Evolutionary conservation across 192 early-diverging fungal genomes (phyloP).

Genomic region (Backusella morwellensis): DNA sequence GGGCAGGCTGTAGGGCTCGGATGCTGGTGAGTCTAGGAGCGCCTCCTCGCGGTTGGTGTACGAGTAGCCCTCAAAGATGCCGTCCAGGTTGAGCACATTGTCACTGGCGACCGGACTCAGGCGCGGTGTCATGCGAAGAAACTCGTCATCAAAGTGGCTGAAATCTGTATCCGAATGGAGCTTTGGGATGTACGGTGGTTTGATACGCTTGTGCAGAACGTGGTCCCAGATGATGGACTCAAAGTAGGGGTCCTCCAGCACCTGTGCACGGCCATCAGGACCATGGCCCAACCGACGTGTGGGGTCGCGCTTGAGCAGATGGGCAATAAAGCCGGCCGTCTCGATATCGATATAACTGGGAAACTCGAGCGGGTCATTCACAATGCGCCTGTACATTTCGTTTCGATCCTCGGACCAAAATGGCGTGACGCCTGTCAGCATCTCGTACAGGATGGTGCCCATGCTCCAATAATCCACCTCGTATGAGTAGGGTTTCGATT

Average conservation of each 20-base stretch:
- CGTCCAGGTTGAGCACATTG: slow-evolving; percentile 1
- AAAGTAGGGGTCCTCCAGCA: slow-evolving; percentile 77
- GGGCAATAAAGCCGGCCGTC: slow-evolving; percentile 41
- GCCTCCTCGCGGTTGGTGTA: slow-evolving; percentile 14
- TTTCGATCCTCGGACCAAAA: slow-evolving; percentile 53
- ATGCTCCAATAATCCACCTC: slow-evolving; percentile 91
- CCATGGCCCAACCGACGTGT: slow-evolving; percentile 54
- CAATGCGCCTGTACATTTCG: slow-evolving; percentile 50
- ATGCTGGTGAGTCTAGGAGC: not conserved
- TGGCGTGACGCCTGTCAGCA: slow-evolving; percentile 76
- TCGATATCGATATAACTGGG: slow-evolving; percentile 38
- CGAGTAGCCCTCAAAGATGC: slow-evolving; percentile 25
- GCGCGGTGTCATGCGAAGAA: slow-evolving; percentile 46
- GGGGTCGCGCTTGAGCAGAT: slow-evolving; percentile 54
- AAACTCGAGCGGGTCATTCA: slow-evolving; percentile 49
- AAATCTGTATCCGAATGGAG: slow-evolving; percentile 50
- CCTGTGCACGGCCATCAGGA: slow-evolving; percentile 53
- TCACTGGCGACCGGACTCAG: slow-evolving; percentile 26
- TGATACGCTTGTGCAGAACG: slow-evolving; percentile 53
- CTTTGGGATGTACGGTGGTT: slow-evolving; percentile 67
- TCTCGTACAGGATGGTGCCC: slow-evolving; percentile 86
- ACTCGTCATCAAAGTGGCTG: slow-evolving; percentile 53
- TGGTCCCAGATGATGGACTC: slow-evolving; percentile 68
- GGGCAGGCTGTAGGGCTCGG: not conserved
- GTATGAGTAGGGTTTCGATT: slow-evolving; percentile 56